Evolutionary conservation across 2,329 filamentous ascomycete genomes (phyloP).

Genomic region (Tolypocladium ophioglossoides): DNA sequence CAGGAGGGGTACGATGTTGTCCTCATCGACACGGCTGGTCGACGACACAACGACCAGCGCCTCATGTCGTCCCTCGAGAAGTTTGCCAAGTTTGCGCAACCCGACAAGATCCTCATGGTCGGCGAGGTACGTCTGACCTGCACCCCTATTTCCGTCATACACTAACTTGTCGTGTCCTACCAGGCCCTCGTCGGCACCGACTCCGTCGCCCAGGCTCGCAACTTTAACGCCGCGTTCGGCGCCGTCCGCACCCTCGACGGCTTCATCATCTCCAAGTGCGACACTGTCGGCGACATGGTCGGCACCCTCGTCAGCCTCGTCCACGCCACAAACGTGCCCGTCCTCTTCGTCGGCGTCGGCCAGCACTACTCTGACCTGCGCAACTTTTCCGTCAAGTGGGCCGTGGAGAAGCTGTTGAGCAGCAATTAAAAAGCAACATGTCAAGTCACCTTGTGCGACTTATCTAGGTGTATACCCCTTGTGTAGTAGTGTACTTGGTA

Average conservation of each 20-base stretch:
- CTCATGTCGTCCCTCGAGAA: constrained; percentile 97
- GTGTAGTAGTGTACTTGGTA: background rate
- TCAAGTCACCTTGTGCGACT: too few species aligned
- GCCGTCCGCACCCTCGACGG: constrained; percentile 72
- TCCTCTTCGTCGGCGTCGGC: constrained; percentile 76
- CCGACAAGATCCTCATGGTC: constrained; percentile 99
- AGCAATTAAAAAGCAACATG: constrained; percentile 23
- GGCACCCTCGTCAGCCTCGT: constrained; percentile 93
- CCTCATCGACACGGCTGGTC: constrained; percentile 89
- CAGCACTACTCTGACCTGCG: constrained; percentile 60
- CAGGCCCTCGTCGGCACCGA: constrained; percentile 88
- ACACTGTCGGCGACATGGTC: constrained; percentile 99
- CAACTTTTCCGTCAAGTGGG: constrained; percentile 61
- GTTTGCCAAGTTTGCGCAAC: constrained; percentile 90
- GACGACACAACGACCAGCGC: constrained; percentile 88
- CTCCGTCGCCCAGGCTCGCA: constrained; percentile 87
- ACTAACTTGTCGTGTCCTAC: background rate
- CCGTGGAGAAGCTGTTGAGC: constrained; percentile 54
- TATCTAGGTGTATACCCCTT: background rate
- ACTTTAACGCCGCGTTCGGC: constrained; percentile 92
- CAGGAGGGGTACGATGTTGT: constrained; percentile 81
- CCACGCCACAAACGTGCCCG: constrained; percentile 91
- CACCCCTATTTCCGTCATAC: background rate
- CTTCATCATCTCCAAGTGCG: constrained; percentile 97
- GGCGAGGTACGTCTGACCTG: constrained; percentile 31